Base-by-base conservation (phyloP, 2,329 filamentous ascomycete genomes). In the Bipolaris zeicola region DNA sequence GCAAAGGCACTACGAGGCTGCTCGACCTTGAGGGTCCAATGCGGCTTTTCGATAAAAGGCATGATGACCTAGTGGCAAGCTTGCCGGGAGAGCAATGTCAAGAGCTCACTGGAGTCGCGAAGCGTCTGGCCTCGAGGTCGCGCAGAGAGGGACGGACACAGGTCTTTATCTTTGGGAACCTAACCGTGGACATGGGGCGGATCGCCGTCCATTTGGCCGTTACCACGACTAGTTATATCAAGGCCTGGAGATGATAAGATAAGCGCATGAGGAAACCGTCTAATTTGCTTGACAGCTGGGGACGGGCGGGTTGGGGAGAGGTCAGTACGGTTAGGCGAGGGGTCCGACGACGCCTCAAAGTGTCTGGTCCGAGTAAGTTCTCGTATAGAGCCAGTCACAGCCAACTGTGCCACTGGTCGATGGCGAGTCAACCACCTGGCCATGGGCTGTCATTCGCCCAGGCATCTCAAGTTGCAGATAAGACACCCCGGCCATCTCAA, bases 1-100 rank as follows among this genome's bases (percentile, higher is more conserved):
- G 80, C 77, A 65, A 83, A 83, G 2, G 77, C 74, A 5, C 80
- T 82, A 47, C 75, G 70, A 1, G 77, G 69, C 64, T 82, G 80
- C 22, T 78, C 71, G 37, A 83, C 79, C 49, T 73, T 74, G 43
- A 82, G 54, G 39, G 64, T 52, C 47, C 67, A 68, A 52, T 72
- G 73, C 38, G 79, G 79, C 48, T 69, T 67, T 50, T 72, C 64
- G 50, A 80, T 70, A 37, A 63, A 46, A 22, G 67, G 62, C 72
- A 76, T 74, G 14, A n/a, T 59, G 46, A 18, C 31, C 28, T 24
- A 33, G 18, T 34, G 31, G 7, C 42, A 24, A 3, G 24, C 11
- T 10, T 5, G 13, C 10, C 16, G 18, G 6, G n/a, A 3, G 31
- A 36, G 44, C 44, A 48, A 11, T 37, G 45, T 38, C 38, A 50